Percentiles rank a stretch among this genome's conserved stretches.
phyloP scores from a whole-genome alignment of 2,329 filamentous ascomycete species.

The Nemania sp. region DNA sequence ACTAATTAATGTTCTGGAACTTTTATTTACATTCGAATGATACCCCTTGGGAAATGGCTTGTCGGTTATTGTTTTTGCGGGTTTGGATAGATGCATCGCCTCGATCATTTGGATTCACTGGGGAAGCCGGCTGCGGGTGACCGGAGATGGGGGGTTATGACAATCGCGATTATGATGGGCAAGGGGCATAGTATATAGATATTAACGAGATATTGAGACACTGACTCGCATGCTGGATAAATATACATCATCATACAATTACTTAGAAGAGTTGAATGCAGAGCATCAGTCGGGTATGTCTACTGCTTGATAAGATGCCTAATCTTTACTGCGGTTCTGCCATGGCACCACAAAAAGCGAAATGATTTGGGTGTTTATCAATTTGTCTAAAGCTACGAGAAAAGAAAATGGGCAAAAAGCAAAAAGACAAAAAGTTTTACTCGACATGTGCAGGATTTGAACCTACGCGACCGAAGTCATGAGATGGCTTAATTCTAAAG shows the following conservation, averaged over 20 bases:
- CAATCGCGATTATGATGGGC: not conserved
- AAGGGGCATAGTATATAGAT: too few species aligned
- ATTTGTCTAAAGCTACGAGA: not conserved
- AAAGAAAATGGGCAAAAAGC: slow-evolving; percentile 1
- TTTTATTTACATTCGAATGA: slow-evolving; percentile 37
- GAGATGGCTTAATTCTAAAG: slow-evolving; percentile 30
- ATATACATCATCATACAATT: too few species aligned
- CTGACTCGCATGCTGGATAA: too few species aligned
- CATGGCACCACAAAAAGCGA: too few species aligned
- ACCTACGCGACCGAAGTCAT: slow-evolving; percentile 39
- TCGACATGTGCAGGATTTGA: slow-evolving; percentile 39
- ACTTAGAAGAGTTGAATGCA: too few species aligned
- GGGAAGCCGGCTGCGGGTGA: not conserved
- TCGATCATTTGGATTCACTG: not conserved
- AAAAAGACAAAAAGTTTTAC: slow-evolving; percentile 1
- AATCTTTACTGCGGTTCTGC: too few species aligned
- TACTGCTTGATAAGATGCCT: too few species aligned
- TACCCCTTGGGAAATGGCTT: slow-evolving; percentile 35
- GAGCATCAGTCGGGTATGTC: too few species aligned
- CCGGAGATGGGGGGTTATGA: not conserved
- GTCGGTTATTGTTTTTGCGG: slow-evolving; percentile 1
- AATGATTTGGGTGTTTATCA: too few species aligned
- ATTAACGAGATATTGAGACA: too few species aligned
- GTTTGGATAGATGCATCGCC: slow-evolving; percentile 8
- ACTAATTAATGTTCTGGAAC: slow-evolving; percentile 32